These are phyloP conservation scores for Yamadazyma dushanensis DNA, from an alignment of 1,139 yeast genomes.

Conservation along the genomic window DNA sequence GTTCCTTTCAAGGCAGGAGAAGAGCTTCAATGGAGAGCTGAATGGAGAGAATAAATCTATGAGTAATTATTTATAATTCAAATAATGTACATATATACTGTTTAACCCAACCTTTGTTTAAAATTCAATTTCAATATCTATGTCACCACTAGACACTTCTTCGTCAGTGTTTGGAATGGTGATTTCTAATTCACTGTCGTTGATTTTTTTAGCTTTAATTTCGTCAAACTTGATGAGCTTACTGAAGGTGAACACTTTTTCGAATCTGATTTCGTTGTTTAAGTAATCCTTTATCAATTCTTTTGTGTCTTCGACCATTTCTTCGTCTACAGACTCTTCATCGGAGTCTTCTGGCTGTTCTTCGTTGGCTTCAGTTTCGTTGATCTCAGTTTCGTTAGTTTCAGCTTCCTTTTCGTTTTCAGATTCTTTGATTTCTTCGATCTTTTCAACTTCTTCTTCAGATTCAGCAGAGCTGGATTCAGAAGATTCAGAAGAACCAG, in stretches of 20 bases:
- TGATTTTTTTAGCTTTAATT: conserved; percentile 40
- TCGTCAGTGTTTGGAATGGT: conserved; percentile 41
- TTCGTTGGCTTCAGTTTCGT: conserved; percentile 10
- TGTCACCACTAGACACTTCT: conserved; percentile 19
- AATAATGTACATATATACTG: conserved; percentile 1
- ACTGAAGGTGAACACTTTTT: conserved; percentile 47
- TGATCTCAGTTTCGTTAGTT: conserved; percentile 2
- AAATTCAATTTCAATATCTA: conserved; percentile 16
- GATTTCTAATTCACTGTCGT: conserved; percentile 44
- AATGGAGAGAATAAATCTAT: conserved; percentile 59
- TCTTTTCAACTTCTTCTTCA: conserved; percentile 5
- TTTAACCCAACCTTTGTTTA: conserved; percentile 3
- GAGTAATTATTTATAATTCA: background rate
- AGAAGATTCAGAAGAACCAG: conserved; percentile 14
- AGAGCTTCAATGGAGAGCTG: conserved; percentile 67
- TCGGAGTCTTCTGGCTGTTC: conserved; percentile 4
- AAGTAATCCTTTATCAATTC: conserved; percentile 38
- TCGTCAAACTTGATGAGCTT: conserved; percentile 39
- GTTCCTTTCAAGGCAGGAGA: conserved; percentile 93
- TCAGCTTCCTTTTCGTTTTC: conserved; percentile 2
- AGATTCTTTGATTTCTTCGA: background rate
- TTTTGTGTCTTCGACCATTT: conserved; percentile 44
- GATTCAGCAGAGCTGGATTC: conserved; percentile 18
- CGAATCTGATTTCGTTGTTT: conserved; percentile 43
- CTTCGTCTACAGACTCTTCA: conserved; percentile 26